Evolutionary conservation across 164 flowering plant genomes (phyloP).

Genomic region (Tetracentron sinense): DNA sequence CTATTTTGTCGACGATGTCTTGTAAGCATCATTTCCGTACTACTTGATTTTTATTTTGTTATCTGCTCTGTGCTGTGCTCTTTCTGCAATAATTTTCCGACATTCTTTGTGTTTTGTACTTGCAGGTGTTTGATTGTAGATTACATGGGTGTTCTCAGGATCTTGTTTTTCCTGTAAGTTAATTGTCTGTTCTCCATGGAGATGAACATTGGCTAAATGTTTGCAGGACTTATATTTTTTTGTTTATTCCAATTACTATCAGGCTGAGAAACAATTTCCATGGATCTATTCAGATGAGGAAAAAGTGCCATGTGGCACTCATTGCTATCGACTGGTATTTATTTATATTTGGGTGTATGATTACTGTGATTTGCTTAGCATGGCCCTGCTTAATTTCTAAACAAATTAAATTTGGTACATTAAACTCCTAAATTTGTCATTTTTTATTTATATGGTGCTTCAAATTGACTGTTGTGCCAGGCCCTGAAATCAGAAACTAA

Average conservation of each 20-base stretch:
- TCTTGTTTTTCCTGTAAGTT: conserved; percentile 87
- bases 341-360: neutral
- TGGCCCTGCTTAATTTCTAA: neutral
- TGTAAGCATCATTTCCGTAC: conserved; percentile 33
- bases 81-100: conserved; percentile 3
- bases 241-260: conserved; percentile 9
- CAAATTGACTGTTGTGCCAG: conserved; percentile 30
- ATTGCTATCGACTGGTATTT: conserved; percentile 73
- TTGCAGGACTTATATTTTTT: conserved; percentile 2
- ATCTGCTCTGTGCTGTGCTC: conserved; percentile 1
- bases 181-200: neutral
- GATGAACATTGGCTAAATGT: conserved; percentile 3
- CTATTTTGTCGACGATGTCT: conserved; percentile 88
- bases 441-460: neutral
- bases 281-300: conserved; percentile 57
- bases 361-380: neutral
- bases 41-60: neutral
- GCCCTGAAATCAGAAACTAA: conserved; percentile 44
- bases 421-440: neutral
- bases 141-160: conserved; percentile 99
- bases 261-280: conserved; percentile 80
- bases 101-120: conserved; percentile 8
- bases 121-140: conserved; percentile 95
- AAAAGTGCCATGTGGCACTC: conserved; percentile 64
- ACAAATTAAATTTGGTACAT: neutral